Evolutionary conservation across 768 basidiomycete species (phyloP).

Genomic region (Leccinum barrowsii): DNA sequence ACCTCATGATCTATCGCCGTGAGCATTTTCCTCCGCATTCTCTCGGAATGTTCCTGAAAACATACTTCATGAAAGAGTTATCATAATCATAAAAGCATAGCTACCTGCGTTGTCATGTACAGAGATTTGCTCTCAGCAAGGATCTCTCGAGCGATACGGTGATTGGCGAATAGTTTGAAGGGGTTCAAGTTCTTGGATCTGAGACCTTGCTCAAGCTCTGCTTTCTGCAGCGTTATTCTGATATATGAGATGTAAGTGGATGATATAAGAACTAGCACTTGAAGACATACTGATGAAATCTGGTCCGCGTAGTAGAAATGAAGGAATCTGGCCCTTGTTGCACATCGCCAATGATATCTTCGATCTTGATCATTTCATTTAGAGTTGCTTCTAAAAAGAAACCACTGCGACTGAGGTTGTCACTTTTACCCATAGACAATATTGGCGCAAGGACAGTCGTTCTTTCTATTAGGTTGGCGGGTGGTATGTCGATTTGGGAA

Average conservation of each 20-base stretch:
- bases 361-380: slow-evolving; percentile 6
- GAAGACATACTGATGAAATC: slow-evolving; percentile 5
- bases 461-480: not conserved
- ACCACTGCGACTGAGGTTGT: not conserved
- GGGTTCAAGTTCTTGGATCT: slow-evolving; percentile 8
- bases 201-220: not conserved
- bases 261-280: too few relatives aligned
- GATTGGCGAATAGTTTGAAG: not conserved
- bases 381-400: slow-evolving; percentile 9
- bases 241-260: too few relatives aligned
- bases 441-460: not conserved
- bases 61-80: not conserved
- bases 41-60: slow-evolving; percentile 7
- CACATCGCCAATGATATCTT: not conserved
- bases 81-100: not conserved
- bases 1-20: too few relatives aligned
- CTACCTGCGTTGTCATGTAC: slow-evolving; percentile 5
- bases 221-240: too few relatives aligned
- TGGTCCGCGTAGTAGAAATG: not conserved
- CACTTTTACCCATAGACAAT: not conserved
- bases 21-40: not conserved
- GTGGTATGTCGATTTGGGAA: not conserved
- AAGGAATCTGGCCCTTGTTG: not conserved
- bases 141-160: slow-evolving; percentile 7
- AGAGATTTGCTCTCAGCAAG: slow-evolving; percentile 1